Evolutionary conservation across 2,329 filamentous ascomycete genomes (phyloP).

Genomic region (Celoporthe dispersa): DNA sequence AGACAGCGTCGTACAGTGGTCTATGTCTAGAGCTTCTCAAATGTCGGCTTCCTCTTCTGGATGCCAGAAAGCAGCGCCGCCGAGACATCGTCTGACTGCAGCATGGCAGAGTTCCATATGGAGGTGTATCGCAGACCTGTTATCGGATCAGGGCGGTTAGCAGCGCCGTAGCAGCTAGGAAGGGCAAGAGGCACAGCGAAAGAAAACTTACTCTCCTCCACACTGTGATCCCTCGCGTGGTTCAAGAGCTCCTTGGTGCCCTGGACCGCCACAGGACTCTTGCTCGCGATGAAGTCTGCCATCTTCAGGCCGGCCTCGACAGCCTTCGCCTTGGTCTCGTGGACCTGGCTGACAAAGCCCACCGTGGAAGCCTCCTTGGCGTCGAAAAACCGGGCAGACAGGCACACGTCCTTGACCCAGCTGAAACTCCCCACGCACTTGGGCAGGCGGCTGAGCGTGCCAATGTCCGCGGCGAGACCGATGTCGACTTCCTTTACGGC

Average conservation of each 20-base stretch:
- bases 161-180: conserved; percentile 17
- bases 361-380: conserved; percentile 70
- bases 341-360: conserved; percentile 71
- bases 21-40: conserved; percentile 73
- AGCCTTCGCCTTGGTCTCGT: conserved; percentile 64
- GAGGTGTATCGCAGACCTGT: conserved; percentile 78
- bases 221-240: conserved; percentile 76
- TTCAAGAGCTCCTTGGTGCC: conserved; percentile 88
- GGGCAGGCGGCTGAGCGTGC: conserved; percentile 73
- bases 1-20: neutral
- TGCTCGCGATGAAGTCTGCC: conserved; percentile 69
- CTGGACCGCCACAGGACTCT: conserved; percentile 87
- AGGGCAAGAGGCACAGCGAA: conserved; percentile 13
- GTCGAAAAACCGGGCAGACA: conserved; percentile 72
- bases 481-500: conserved; percentile 84
- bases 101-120: conserved; percentile 82
- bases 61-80: conserved; percentile 76
- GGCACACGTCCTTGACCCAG: conserved; percentile 80
- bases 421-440: conserved; percentile 72
- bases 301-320: conserved; percentile 66
- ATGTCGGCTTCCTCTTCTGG: conserved; percentile 78
- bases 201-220: conserved; percentile 70
- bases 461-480: conserved; percentile 78
- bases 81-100: conserved; percentile 80
- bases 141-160: neutral